Conservation (phyloP, 2,329 filamentous ascomycete species). For the Fusarium avenaceum region DNA sequence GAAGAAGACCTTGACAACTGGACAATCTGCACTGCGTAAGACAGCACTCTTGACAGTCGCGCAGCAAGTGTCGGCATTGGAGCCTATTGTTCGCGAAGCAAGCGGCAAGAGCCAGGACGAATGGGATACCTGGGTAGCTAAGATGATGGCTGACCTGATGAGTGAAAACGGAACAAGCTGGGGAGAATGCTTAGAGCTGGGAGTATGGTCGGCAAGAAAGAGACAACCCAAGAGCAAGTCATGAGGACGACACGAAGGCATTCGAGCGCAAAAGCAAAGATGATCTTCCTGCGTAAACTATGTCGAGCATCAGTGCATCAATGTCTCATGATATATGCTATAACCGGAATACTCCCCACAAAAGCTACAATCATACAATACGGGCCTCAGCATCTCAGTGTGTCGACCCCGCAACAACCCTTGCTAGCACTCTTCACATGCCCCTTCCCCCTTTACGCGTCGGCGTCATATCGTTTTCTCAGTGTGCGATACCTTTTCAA, state of each 20-base stretch:
- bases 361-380: constrained; percentile 2
- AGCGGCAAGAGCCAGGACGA: constrained; percentile 91
- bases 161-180: constrained; percentile 82
- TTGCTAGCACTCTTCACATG: constrained; percentile 18
- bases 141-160: constrained; percentile 87
- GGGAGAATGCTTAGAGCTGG: constrained; percentile 88
- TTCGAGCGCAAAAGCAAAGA: constrained; percentile 32
- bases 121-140: constrained; percentile 90
- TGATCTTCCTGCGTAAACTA: constrained; percentile 20
- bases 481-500: constrained; percentile 90
- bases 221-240: constrained; percentile 22
- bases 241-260: constrained; percentile 16
- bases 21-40: constrained; percentile 79
- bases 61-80: constrained; percentile 86
- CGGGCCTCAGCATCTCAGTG: constrained; percentile 11
- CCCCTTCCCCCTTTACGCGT: constrained; percentile 48
- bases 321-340: constrained; percentile 30
- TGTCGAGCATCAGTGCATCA: constrained; percentile 18
- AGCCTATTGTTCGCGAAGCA: constrained; percentile 83
- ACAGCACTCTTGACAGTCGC: constrained; percentile 87
- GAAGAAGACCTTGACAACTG: constrained; percentile 70
- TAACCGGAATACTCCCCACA: constrained; percentile 23
- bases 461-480: constrained; percentile 79
- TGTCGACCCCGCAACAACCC: constrained; percentile 8
- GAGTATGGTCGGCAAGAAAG: constrained; percentile 93